phyloP scores from a whole-genome alignment of 805 yeast species.

The Priceomyces melissophilus region DNA sequence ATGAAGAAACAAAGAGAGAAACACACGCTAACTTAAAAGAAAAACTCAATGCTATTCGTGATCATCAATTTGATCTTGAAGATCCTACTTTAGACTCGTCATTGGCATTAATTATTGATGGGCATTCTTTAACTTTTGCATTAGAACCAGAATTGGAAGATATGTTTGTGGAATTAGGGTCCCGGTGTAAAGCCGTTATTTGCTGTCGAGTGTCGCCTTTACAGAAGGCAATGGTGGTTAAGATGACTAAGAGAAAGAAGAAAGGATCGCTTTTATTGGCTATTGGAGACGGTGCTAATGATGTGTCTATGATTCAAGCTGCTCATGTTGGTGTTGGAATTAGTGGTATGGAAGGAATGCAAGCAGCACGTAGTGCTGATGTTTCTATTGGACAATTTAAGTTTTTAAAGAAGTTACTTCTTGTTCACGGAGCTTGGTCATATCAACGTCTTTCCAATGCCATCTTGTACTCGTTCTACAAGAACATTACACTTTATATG shows the following conservation, averaged over 20 bases:
- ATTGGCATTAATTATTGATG: slow-evolving; percentile 89
- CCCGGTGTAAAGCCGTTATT: slow-evolving; percentile 89
- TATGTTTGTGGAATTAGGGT: slow-evolving; percentile 72
- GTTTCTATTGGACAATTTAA: slow-evolving; percentile 94
- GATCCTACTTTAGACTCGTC: slow-evolving; percentile 60
- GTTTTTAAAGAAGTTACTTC: slow-evolving; percentile 71
- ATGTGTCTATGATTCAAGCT: slow-evolving; percentile 98
- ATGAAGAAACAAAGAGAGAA: slow-evolving; percentile 80
- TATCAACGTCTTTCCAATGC: slow-evolving; percentile 93
- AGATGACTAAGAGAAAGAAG: slow-evolving; percentile 79
- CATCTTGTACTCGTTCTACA: slow-evolving; percentile 90
- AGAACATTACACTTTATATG: slow-evolving; percentile 93
- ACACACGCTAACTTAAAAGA: slow-evolving; percentile 68
- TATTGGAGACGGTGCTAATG: slow-evolving; percentile 99
- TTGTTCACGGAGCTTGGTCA: slow-evolving; percentile 98
- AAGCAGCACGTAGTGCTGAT: slow-evolving; percentile 98
- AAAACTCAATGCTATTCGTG: slow-evolving; percentile 70
- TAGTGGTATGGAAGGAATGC: slow-evolving; percentile 99
- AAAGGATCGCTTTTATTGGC: slow-evolving; percentile 76
- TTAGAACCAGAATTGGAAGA: slow-evolving; percentile 79
- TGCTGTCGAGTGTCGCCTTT: slow-evolving; percentile 98
- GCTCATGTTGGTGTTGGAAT: slow-evolving; percentile 99
- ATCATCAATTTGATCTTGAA: slow-evolving; percentile 60
- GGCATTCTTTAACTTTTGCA: slow-evolving; percentile 85
- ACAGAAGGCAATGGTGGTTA: slow-evolving; percentile 94